Evolutionary conservation across 352 stramenopile genomes (phyloP).

Genomic region (Phytophthora lateralis): DNA sequence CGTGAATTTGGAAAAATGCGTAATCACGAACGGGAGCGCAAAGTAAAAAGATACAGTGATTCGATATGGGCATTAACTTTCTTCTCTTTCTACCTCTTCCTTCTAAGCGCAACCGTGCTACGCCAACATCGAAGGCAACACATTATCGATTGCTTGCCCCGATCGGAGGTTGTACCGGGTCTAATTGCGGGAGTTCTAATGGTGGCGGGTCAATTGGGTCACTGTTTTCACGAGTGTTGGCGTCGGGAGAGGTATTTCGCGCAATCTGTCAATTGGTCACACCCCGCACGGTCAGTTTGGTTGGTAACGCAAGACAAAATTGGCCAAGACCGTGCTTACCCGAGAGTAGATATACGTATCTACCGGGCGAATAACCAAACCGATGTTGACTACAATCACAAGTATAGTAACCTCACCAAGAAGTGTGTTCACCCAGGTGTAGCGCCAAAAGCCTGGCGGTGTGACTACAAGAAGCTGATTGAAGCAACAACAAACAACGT

Average conservation of each 20-base stretch:
- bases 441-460: constrained; percentile 57
- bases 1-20: too few relatives aligned
- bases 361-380: constrained; percentile 49
- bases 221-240: constrained; percentile 1
- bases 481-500: neutral
- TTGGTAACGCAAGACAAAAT: too few relatives aligned
- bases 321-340: constrained; percentile 22
- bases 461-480: constrained; percentile 62
- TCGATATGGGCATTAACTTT: too few relatives aligned
- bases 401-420: constrained; percentile 52
- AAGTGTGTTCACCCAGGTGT: constrained; percentile 64
- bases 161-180: neutral
- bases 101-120: too few relatives aligned
- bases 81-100: too few relatives aligned
- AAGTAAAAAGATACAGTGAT: too few relatives aligned
- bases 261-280: constrained; percentile 12
- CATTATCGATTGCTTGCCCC: neutral
- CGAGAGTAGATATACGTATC: constrained; percentile 56
- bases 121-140: too few relatives aligned
- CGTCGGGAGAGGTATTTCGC: constrained; percentile 18
- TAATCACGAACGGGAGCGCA: too few relatives aligned
- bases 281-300: too few relatives aligned
- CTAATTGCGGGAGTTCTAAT: constrained; percentile 2
- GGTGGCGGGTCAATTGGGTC: constrained; percentile 15
- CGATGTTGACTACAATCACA: constrained; percentile 49